These are phyloP conservation scores for Kwoniella europaea DNA, from an alignment of 768 basidiomycete species.

Conservation along the genomic window DNA sequence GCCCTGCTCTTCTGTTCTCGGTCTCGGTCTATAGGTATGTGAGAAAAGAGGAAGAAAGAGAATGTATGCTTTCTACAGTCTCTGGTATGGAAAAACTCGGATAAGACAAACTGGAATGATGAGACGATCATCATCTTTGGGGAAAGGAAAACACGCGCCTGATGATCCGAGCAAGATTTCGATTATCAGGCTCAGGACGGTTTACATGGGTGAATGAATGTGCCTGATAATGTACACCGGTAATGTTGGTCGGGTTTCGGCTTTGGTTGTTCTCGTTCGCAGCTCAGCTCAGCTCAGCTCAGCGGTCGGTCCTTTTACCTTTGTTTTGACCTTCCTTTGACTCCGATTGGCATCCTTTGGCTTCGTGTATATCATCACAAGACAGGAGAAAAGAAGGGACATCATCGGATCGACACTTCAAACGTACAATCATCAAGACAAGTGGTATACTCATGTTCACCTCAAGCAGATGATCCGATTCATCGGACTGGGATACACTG, in stretches of 20 bases:
- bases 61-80: too few species aligned
- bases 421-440: not conserved
- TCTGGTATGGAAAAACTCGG: constrained; percentile 3
- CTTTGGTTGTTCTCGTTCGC: too few species aligned
- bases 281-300: too few species aligned
- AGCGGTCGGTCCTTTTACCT: not conserved
- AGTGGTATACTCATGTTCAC: not conserved
- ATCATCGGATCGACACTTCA: too few species aligned
- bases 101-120: not conserved
- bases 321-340: too few species aligned
- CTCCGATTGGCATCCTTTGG: too few species aligned
- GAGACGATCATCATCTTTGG: constrained; percentile 1
- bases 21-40: not conserved
- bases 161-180: too few species aligned
- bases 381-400: too few species aligned
- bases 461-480: not conserved
- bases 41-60: not conserved
- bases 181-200: constrained; percentile 8
- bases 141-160: constrained; percentile 14
- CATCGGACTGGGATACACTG: not conserved
- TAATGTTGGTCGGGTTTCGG: not conserved
- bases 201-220: not conserved
- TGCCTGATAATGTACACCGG: constrained; percentile 3
- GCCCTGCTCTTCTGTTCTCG: not conserved
- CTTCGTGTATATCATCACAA: too few species aligned